Base-by-base conservation (phyloP, 1,284 basidiomycete species). In the Termitomyces sp. region DNA sequence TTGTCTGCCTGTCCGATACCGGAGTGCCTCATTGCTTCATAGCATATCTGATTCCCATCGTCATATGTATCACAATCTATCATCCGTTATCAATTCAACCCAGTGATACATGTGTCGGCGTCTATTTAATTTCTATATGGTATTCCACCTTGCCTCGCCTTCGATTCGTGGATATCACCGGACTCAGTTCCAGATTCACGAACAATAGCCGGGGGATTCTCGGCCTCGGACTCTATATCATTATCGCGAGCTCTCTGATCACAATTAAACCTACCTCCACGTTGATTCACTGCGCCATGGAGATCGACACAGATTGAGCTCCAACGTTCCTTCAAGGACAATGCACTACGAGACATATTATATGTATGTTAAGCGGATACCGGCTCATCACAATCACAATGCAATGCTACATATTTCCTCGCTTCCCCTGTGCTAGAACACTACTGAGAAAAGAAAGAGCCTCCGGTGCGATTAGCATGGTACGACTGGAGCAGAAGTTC, bases 21-120 rank as follows among this genome's bases (percentile, higher is more conserved):
- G 30, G 12, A 45, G 2, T 30, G 17, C 44, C 17, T 31, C 43
- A 31, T 31, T 44, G 24, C 17, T 10, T 39, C 9, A 39, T 19
- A 40, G 17, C n/a, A n/a, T 38, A 38, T 38, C 36, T 17, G n/a
- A 19, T 28, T 15, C 4, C 31, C 42, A 17, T 19, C 17, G 38
- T 40, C 38, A 40, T 33, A 46, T 47, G 31, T 34, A 47, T 47
- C 45, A 47, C 45, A 47, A 47, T 47, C 31, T 47, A 47, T 33
- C 33, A 34, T n/a, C 17, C 8, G 6, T 34, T 19, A 31, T 19
- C 43, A 44, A 41, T 41, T 28, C 26, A n/a, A 15, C 5, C 44
- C 12, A 12, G 19, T 5, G 39, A 9, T 21, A 13, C 38, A 40
- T 41, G 40, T 41, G 30, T 28, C 45, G 31, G 31, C 30, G 28